Percentiles rank a stretch among this genome's conserved stretches.
Conservation (phyloP, 768 basidiomycete genomes). For the Pholiota molesta region DNA sequence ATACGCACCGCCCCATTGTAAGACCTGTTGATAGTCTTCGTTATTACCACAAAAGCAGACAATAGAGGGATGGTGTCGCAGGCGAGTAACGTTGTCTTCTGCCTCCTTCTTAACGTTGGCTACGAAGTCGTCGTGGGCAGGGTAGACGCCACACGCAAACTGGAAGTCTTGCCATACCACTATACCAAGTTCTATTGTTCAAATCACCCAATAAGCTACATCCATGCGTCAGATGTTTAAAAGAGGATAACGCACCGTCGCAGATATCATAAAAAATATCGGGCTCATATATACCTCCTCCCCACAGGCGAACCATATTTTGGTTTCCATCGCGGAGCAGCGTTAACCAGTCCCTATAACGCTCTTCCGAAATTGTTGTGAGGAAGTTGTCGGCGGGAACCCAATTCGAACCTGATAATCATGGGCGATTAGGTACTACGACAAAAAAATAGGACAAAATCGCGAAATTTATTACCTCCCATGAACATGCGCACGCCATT, state of each 20-base stretch:
- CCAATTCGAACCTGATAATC: slow-evolving; percentile 73
- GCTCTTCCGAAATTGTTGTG: slow-evolving; percentile 52
- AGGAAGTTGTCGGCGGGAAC: slow-evolving; percentile 88
- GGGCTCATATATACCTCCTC: slow-evolving; percentile 83
- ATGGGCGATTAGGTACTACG: neutral
- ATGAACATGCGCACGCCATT: slow-evolving; percentile 86
- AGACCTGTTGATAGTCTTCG: slow-evolving; percentile 60
- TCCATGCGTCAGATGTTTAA: neutral
- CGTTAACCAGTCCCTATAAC: slow-evolving; percentile 78
- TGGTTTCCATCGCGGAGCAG: slow-evolving; percentile 85
- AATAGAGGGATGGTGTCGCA: slow-evolving; percentile 79
- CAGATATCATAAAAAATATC: slow-evolving; percentile 81
- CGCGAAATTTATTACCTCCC: slow-evolving; percentile 53
- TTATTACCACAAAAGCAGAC: slow-evolving; percentile 89
- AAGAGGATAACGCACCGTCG: slow-evolving; percentile 48
- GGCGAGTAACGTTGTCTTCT: slow-evolving; percentile 73
- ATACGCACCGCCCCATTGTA: slow-evolving; percentile 60
- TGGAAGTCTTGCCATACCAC: slow-evolving; percentile 95
- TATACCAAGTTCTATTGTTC: slow-evolving; percentile 45
- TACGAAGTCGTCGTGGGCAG: slow-evolving; percentile 76
- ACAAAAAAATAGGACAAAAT: neutral
- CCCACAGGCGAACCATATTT: slow-evolving; percentile 92
- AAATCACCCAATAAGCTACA: neutral
- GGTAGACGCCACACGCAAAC: slow-evolving; percentile 91
- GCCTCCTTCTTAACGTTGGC: slow-evolving; percentile 74